A percentile compares a stretch with the other conserved stretches of the same genome.
Conservation (phyloP, 768 basidiomycete species). For the Mycena albidolilacea region DNA sequence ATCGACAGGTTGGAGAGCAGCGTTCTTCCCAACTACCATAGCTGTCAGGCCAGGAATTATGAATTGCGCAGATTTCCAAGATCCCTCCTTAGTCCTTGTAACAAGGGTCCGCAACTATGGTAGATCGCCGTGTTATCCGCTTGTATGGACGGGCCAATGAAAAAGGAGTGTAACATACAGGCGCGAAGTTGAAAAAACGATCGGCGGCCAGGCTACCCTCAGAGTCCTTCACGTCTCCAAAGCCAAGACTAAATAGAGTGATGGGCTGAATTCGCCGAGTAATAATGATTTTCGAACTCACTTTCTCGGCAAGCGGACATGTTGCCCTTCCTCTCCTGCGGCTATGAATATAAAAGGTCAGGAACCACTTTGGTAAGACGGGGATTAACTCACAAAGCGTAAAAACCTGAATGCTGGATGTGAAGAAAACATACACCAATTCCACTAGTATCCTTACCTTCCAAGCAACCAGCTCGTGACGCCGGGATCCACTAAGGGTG, state of each 20-base stretch:
- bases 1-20: conserved; percentile 6
- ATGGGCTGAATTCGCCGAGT: neutral
- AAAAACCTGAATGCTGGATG: no score
- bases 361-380: no score
- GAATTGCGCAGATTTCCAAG: conserved; percentile 13
- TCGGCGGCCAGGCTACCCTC: neutral
- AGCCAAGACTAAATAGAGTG: conserved; percentile 1
- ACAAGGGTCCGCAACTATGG: conserved; percentile 14
- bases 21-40: conserved; percentile 16
- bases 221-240: conserved; percentile 11
- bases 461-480: conserved; percentile 11
- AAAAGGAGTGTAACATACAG: conserved; percentile 9
- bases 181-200: conserved; percentile 9
- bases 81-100: neutral
- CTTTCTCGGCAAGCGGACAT: no score
- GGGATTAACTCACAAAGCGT: no score
- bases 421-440: neutral
- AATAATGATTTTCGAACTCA: neutral
- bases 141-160: conserved; percentile 5
- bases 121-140: neutral
- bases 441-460: conserved; percentile 9
- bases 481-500: neutral
- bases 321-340: no score
- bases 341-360: no score
- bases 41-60: conserved; percentile 14